These are phyloP conservation scores for Raffaelea albimanens DNA, from an alignment of 2,329 filamentous ascomycete genomes.

Conservation along the genomic window DNA sequence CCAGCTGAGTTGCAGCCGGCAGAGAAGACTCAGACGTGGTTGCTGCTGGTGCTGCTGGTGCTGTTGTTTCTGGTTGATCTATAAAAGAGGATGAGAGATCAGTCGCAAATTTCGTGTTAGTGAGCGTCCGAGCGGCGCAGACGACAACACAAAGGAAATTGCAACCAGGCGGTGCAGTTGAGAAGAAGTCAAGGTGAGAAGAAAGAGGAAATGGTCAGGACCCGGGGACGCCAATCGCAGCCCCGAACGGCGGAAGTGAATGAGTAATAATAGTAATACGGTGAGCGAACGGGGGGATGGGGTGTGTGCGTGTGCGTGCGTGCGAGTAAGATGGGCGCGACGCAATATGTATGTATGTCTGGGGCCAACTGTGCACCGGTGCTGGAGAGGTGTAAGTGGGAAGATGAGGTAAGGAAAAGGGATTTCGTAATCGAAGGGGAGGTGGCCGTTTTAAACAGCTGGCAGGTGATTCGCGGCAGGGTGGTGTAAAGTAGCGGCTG, in stretches of 20 bases:
- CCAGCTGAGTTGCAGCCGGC: conserved; percentile 4
- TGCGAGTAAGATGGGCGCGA: too few species aligned
- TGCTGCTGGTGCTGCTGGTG: neutral
- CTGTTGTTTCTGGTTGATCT: too few species aligned
- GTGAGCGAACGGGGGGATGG: conserved; percentile 1
- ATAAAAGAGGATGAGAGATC: neutral
- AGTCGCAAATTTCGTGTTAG: neutral
- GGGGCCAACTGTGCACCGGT: neutral
- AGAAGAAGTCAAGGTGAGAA: too few species aligned
- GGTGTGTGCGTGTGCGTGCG: neutral
- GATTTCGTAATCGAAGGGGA: conserved; percentile 14
- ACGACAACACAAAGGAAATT: neutral
- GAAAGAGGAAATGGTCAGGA: neutral
- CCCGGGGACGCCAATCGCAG: neutral
- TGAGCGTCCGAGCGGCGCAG: neutral
- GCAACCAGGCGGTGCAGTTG: too few species aligned
- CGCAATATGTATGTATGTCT: neutral
- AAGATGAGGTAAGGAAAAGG: conserved; percentile 14
- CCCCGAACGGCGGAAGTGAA: neutral
- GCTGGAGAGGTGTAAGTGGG: conserved; percentile 7
- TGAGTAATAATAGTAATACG: neutral
- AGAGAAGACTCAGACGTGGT: neutral
- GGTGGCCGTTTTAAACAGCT: conserved; percentile 11
- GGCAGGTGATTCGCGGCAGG: conserved; percentile 3
- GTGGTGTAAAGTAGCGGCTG: too few species aligned